Percentiles rank a stretch among this genome's conserved stretches.
phyloP scores from a whole-genome alignment of 148 eudicot genomes.

The Rheum nobile region DNA sequence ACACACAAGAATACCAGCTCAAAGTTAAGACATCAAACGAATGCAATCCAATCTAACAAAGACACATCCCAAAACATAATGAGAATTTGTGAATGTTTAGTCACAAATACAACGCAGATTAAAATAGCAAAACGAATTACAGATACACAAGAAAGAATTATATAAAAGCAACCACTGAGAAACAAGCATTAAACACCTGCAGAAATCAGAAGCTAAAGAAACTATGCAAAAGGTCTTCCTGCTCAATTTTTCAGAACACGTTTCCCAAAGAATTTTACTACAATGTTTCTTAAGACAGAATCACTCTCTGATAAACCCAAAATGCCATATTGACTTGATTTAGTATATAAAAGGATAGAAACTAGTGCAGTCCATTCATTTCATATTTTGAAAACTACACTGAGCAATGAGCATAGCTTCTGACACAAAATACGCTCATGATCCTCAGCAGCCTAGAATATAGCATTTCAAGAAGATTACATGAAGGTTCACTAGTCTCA shows the following conservation, averaged over 20 bases:
- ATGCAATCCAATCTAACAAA: not conserved
- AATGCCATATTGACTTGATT: not conserved
- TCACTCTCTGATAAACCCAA: not conserved
- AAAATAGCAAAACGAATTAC: not conserved
- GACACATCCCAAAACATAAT: not conserved
- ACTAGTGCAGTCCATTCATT: not conserved
- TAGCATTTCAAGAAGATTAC: not conserved
- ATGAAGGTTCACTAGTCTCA: not conserved
- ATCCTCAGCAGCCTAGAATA: not conserved
- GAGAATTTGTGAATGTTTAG: not conserved
- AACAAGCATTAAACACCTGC: not conserved
- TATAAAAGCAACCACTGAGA: not conserved
- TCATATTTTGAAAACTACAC: not conserved
- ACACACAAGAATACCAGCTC: not conserved
- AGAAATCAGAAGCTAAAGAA: not conserved
- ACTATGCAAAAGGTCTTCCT: not conserved
- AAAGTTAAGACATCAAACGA: not conserved
- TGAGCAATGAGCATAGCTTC: not conserved
- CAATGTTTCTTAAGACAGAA: not conserved
- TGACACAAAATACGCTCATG: not conserved
- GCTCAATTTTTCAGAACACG: not conserved
- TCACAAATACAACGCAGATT: not conserved
- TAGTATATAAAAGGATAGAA: not conserved
- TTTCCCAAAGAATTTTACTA: not conserved
- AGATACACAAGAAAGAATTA: not conserved